phyloP scores from a whole-genome alignment of 148 eudicot genomes.

The Salicornia ramosissima region DNA sequence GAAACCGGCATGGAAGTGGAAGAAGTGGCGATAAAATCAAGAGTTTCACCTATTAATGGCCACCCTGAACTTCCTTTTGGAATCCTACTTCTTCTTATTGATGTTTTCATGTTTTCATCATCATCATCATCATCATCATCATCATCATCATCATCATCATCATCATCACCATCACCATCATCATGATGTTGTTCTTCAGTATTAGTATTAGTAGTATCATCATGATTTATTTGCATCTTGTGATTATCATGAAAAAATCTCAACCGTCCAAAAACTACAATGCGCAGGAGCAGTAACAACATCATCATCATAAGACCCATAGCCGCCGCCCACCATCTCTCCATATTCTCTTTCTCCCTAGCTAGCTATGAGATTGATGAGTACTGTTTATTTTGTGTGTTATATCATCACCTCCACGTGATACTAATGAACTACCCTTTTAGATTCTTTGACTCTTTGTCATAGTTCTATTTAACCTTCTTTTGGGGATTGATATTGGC shows the following conservation, averaged over 20 bases:
- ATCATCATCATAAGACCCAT: conserved; percentile 18
- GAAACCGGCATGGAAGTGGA: conserved; percentile 60
- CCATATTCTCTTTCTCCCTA: conserved; percentile 22
- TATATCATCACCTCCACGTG: conserved; percentile 22
- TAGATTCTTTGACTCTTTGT: neutral
- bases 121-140: neutral
- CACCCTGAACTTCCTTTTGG: conserved; percentile 73
- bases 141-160: no score
- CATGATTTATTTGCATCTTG: neutral
- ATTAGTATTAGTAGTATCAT: neutral
- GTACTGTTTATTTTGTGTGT: neutral
- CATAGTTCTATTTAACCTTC: neutral
- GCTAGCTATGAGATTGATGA: neutral
- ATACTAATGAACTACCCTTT: neutral
- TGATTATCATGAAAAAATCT: neutral
- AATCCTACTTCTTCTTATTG: conserved; percentile 25
- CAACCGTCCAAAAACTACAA: neutral
- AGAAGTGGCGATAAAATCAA: conserved; percentile 73
- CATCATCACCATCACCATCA: neutral
- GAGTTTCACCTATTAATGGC: conserved; percentile 91
- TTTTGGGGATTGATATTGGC: no score
- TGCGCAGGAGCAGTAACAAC: neutral
- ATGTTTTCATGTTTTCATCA: neutral
- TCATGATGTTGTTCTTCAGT: neutral
- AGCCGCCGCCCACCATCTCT: conserved; percentile 12